These are phyloP conservation scores for Phaseolus lunatus DNA, from an alignment of 306 rosid genomes.

Conservation along the genomic window DNA sequence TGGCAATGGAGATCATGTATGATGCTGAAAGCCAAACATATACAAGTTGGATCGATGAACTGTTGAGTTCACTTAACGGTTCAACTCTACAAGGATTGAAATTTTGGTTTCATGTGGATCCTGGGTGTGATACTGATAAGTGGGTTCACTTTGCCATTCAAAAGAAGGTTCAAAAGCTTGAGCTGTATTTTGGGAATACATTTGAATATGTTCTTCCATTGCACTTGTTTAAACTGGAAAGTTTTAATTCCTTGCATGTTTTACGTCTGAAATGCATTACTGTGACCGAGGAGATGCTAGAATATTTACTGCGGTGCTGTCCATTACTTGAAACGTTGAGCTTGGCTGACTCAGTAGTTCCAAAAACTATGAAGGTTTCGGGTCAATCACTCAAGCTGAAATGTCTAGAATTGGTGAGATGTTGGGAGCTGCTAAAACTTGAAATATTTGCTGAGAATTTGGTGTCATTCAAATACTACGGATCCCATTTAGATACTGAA, in stretches of 20 bases:
- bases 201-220: constrained; percentile 51
- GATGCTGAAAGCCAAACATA: constrained; percentile 51
- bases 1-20: constrained; percentile 51
- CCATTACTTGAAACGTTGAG: constrained; percentile 44
- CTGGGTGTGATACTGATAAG: constrained; percentile 34
- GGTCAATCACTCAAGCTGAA: constrained; percentile 42
- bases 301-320: constrained; percentile 42
- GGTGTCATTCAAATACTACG: constrained; percentile 44
- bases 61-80: constrained; percentile 41
- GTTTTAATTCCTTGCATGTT: constrained; percentile 41
- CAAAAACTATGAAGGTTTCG: constrained; percentile 39
- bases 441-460: constrained; percentile 49
- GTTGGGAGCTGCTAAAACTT: constrained; percentile 40
- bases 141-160: constrained; percentile 48
- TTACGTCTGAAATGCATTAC: constrained; percentile 43
- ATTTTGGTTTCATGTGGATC: constrained; percentile 50
- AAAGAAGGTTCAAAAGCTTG: constrained; percentile 51
- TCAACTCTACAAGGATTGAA: constrained; percentile 44
- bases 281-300: constrained; percentile 42
- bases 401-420: constrained; percentile 39
- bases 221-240: constrained; percentile 18
- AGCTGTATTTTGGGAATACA: constrained; percentile 44
- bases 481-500: constrained; percentile 34
- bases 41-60: constrained; percentile 47
- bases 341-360: constrained; percentile 42